Evolutionary conservation across 129 eudicot genomes (phyloP).

Genomic region (Helichrysum umbraculigerum): DNA sequence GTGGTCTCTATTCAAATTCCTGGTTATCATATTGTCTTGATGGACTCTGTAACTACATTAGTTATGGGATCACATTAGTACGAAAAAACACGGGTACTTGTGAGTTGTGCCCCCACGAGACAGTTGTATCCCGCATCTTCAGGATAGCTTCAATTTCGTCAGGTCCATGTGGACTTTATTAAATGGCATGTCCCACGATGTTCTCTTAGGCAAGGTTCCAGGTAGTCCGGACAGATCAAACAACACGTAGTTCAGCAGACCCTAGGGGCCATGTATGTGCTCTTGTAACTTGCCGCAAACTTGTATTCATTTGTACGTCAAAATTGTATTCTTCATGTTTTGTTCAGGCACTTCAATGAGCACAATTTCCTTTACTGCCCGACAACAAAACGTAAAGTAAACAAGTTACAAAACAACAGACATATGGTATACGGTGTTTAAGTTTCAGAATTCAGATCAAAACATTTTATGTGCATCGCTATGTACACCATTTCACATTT

Average conservation of each 20-base stretch:
- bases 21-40: background rate
- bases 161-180: background rate
- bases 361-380: background rate
- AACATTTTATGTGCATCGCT: background rate
- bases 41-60: background rate
- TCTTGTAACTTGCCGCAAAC: background rate
- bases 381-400: background rate
- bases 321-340: background rate
- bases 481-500: constrained; percentile 21
- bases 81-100: no score
- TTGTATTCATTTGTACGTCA: background rate
- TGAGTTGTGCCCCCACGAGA: no score
- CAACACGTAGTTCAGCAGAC: background rate
- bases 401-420: constrained; percentile 8
- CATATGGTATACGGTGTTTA: background rate
- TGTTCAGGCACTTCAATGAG: no score
- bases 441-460: background rate
- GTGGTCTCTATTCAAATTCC: background rate
- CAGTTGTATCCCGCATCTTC: background rate
- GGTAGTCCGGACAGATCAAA: background rate
- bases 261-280: background rate
- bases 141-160: background rate
- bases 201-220: background rate
- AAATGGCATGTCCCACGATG: background rate
- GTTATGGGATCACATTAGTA: background rate